Evolutionary conservation across 2,329 filamentous ascomycete species (phyloP).

Genomic region (Orbilia blumenaviensis): DNA sequence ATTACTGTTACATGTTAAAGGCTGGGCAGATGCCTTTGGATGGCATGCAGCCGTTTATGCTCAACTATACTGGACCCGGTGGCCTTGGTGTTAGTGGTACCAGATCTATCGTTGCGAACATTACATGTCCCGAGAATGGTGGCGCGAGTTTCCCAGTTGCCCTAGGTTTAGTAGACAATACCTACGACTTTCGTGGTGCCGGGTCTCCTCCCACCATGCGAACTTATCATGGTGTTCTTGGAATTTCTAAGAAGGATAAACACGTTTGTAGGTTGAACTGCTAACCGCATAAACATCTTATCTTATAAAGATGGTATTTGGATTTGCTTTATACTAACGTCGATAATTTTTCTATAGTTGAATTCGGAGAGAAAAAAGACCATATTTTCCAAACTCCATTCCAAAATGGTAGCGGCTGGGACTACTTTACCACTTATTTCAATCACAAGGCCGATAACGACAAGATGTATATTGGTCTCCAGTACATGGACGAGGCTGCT

Average conservation of each 20-base stretch:
- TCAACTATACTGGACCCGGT: slow-evolving; percentile 23
- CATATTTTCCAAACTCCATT: slow-evolving; percentile 27
- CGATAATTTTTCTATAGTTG: background rate
- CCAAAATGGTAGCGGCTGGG: slow-evolving; percentile 1
- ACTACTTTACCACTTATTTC: slow-evolving; percentile 44
- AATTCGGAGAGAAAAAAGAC: background rate
- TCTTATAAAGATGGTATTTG: background rate
- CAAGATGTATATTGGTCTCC: slow-evolving; percentile 27
- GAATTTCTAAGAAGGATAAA: slow-evolving; percentile 24
- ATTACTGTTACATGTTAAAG: background rate
- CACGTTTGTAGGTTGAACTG: slow-evolving; percentile 16
- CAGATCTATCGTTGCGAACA: background rate
- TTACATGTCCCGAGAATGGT: background rate
- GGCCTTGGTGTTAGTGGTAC: slow-evolving; percentile 10
- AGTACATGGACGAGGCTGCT: slow-evolving; percentile 2
- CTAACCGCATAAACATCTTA: too few relatives aligned
- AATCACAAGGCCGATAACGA: slow-evolving; percentile 9
- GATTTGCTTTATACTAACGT: background rate
- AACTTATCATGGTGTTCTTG: slow-evolving; percentile 24
- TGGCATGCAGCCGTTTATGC: slow-evolving; percentile 11
- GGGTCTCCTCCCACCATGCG: background rate
- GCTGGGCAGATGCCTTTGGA: background rate
- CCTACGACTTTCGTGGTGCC: background rate
- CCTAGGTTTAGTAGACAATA: slow-evolving; percentile 31
- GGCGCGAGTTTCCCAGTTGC: slow-evolving; percentile 19